These are phyloP conservation scores for Pelargonium nanum DNA, from an alignment of 345 rosid species.

Conservation along the genomic window DNA sequence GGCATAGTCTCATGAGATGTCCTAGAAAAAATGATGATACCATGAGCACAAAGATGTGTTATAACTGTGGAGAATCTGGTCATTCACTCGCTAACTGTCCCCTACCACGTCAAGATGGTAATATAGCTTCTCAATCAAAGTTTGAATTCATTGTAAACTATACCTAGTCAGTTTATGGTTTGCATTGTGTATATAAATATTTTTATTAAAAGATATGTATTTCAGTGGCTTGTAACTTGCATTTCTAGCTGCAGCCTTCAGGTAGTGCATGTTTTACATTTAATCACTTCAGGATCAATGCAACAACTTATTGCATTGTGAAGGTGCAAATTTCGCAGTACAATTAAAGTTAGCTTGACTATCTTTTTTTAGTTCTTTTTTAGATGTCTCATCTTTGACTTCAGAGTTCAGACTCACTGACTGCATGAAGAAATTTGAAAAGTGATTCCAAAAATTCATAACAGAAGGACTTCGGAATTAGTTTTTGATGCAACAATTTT, in stretches of 20 bases:
- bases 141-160: not conserved
- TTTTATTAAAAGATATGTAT: too few relatives aligned
- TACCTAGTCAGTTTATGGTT: not conserved
- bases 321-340: not conserved
- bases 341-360: not conserved
- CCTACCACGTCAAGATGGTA: conserved; percentile 72
- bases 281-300: too few relatives aligned
- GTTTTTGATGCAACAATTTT: not conserved
- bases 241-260: too few relatives aligned
- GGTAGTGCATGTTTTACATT: too few relatives aligned
- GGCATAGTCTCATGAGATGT: conserved; percentile 84
- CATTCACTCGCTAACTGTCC: conserved; percentile 77
- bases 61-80: conserved; percentile 75
- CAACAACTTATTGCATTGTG: too few relatives aligned
- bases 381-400: not conserved
- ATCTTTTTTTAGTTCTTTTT: too few relatives aligned
- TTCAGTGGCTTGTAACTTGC: too few relatives aligned
- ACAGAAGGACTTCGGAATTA: not conserved
- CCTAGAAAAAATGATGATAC: conserved; percentile 52
- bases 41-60: conserved; percentile 51
- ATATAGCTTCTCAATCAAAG: not conserved
- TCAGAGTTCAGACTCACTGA: not conserved
- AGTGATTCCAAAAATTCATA: too few relatives aligned
- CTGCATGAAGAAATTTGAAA: not conserved
- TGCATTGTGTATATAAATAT: too few relatives aligned